A percentile compares a stretch with the other conserved stretches of the same genome.
Conservation (phyloP, 495 filamentous ascomycete species). For the Podospora bellae-mahoneyi region DNA sequence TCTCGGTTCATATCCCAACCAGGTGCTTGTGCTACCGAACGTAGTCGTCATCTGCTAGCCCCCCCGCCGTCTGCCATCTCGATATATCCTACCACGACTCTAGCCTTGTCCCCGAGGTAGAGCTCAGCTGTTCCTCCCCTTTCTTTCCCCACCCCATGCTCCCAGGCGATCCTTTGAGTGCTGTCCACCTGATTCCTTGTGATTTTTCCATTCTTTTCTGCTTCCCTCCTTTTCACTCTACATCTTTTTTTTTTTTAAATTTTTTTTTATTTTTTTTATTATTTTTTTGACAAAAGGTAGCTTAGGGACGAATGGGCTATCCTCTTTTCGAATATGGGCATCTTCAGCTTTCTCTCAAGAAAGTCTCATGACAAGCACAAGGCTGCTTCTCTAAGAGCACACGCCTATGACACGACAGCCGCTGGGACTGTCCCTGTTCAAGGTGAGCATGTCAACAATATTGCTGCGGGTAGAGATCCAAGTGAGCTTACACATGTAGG, state of each 20-base stretch:
- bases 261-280: neutral
- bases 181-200: neutral
- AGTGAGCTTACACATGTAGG: constrained; percentile 13
- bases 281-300: neutral
- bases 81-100: neutral
- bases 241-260: neutral
- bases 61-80: constrained; percentile 1
- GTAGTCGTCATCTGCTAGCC: neutral
- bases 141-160: constrained; percentile 1
- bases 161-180: constrained; percentile 5
- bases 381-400: constrained; percentile 28
- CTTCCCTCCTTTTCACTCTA: neutral
- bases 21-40: no score
- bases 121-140: neutral
- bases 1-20: no score
- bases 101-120: neutral
- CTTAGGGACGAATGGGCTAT: constrained; percentile 24
- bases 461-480: neutral
- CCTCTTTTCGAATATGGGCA: constrained; percentile 37
- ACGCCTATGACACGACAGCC: constrained; percentile 31
- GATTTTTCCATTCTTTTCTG: neutral
- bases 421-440: constrained; percentile 30
- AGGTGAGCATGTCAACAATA: constrained; percentile 29
- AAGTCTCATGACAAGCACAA: constrained; percentile 29
- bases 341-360: constrained; percentile 40